Conservation (phyloP, 495 filamentous ascomycete genomes). For the Poronia punctata region DNA sequence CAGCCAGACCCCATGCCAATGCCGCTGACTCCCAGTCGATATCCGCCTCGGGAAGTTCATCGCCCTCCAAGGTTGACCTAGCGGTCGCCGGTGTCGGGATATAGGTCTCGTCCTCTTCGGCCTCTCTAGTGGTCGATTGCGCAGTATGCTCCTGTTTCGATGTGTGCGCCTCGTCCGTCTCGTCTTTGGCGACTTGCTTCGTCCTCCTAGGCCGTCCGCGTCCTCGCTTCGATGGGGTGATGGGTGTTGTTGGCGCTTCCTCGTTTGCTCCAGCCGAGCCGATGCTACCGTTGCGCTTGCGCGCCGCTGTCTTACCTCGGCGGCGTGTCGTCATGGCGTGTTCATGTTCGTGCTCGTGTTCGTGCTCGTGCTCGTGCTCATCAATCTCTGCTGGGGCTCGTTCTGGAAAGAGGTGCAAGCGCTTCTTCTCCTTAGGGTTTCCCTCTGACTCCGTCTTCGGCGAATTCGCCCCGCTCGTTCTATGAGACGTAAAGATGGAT, state of each 20-base stretch:
- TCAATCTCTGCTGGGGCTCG: not conserved
- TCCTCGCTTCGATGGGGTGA: conserved; percentile 6
- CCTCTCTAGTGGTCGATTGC: not conserved
- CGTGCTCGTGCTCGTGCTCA: not conserved
- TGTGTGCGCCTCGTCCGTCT: too few relatives aligned
- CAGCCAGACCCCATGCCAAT: conserved; percentile 37
- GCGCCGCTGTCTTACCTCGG: conserved; percentile 1
- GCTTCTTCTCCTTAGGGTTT: not conserved
- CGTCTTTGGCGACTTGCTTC: too few relatives aligned
- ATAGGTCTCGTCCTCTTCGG: conserved; percentile 24
- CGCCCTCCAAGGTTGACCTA: conserved; percentile 19
- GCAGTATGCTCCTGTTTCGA: too few relatives aligned
- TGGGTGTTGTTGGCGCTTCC: not conserved
- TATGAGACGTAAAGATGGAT: too few relatives aligned
- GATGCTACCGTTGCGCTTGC: conserved; percentile 9
- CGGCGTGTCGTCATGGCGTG: conserved; percentile 17
- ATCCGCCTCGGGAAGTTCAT: conserved; percentile 25
- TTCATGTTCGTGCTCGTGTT: not conserved
- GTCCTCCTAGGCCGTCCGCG: conserved; percentile 24
- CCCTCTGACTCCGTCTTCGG: too few relatives aligned
- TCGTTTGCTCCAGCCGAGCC: conserved; percentile 13
- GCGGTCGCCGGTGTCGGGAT: conserved; percentile 19
- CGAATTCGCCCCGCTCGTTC: too few relatives aligned
- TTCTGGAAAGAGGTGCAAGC: not conserved
- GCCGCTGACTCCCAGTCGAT: conserved; percentile 41